Base-by-base conservation (phyloP, 2,329 filamentous ascomycete genomes). In the Orbilia quercus region DNA sequence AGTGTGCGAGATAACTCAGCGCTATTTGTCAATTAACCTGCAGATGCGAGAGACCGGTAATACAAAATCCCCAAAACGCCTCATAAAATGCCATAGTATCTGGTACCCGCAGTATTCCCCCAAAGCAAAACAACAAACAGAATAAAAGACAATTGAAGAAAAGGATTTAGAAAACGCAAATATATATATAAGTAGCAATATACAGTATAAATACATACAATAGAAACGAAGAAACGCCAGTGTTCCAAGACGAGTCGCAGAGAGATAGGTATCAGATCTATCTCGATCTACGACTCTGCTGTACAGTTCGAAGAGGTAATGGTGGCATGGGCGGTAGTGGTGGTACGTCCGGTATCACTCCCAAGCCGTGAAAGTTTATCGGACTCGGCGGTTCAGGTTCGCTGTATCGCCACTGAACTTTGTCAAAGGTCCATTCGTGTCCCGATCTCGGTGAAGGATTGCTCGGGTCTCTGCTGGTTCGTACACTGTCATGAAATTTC, bases 381-480 rank as follows among this genome's bases (percentile, higher is more conserved):
- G 69, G 67, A 12, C 54, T 65, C 2, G 45, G 40, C 2, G 69
- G 69, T 18, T 66, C 60, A 1, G 69, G 60, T 25, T 73, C 69
- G 40, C 54, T 73, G 36, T 73, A 73, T 23, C 69, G 60, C 69
- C 69, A 73, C 31, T 73, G 69, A 5, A 66, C 69, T 31, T 73
- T 73, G 16, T 73, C 69, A 14, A 73, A 73, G 6, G 60, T 58
- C 69, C 69, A 73, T 34, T 73, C 69, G 28, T 72, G 60, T 2
- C 31, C 31, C 14, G 47, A 18, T 12, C 55, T 36, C 2, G 48
- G n/a, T 12, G 69, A 51, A 0, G 55, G 36, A 14, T 73, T 54
- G 28, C 28, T 66, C 0, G 60, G 31, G 16, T 42, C 36, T 18
- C 57, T 55, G 14, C 18, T 51, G 2, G 31, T 20, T 2, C 51